A percentile compares a stretch with the other conserved stretches of the same genome.
phyloP scores from a whole-genome alignment of 2,329 filamentous ascomycete species.

The Mariannaea sp. region DNA sequence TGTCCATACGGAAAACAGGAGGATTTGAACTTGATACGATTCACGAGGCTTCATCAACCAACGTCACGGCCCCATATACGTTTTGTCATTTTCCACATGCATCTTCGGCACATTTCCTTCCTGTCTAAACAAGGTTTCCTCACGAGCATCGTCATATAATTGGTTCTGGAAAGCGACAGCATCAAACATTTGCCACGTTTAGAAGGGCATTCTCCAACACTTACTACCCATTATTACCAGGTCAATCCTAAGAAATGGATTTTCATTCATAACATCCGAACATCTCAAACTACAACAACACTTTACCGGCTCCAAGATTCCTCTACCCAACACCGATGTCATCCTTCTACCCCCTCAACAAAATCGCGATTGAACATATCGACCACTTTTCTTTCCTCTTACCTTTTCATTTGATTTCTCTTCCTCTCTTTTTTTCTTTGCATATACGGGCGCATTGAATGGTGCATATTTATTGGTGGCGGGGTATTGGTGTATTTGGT shows the following conservation, averaged over 20 bases:
- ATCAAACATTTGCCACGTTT: too few relatives aligned
- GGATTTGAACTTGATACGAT: conserved; percentile 43
- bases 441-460: conserved; percentile 36
- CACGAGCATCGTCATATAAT: conserved; percentile 14
- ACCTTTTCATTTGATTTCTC: conserved; percentile 22
- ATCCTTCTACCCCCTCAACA: too few relatives aligned
- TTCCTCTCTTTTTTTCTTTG: conserved; percentile 33
- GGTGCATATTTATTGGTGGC: conserved; percentile 32
- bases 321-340: too few relatives aligned
- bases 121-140: background rate
- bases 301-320: too few relatives aligned
- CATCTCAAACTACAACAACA: too few relatives aligned
- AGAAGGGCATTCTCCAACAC: background rate
- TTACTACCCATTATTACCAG: too few relatives aligned
- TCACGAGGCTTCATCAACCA: conserved; percentile 6
- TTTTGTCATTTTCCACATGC: conserved; percentile 10
- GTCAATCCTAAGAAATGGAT: too few relatives aligned
- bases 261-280: too few relatives aligned
- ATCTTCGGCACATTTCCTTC: conserved; percentile 5
- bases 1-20: conserved; percentile 54
- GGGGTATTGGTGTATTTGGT: conserved; percentile 29
- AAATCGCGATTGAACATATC: background rate
- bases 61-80: conserved; percentile 1
- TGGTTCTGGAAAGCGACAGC: conserved; percentile 8
- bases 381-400: background rate